Conservation (phyloP, 2,329 filamentous ascomycete genomes). For the Davidsoniella virescens region DNA sequence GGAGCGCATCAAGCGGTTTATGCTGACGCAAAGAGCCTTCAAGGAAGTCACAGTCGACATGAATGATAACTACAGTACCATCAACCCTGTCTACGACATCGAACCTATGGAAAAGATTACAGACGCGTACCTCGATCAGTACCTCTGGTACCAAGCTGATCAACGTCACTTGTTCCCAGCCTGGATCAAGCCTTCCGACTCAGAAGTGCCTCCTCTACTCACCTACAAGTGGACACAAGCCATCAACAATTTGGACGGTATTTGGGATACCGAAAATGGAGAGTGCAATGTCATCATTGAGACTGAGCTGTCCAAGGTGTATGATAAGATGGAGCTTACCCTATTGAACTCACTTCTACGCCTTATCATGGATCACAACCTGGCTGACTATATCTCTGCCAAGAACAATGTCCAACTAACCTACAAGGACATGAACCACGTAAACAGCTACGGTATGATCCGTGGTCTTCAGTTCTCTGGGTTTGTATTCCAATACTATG, state of each 20-base stretch:
- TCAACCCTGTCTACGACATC: conserved; percentile 97
- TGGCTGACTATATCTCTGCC: conserved; percentile 96
- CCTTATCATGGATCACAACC: conserved; percentile 97
- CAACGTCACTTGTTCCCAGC: conserved; percentile 92
- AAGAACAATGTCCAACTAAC: conserved; percentile 99
- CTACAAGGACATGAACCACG: conserved; percentile 99
- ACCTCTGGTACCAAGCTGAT: conserved; percentile 97
- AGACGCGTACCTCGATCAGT: conserved; percentile 95
- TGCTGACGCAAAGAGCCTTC: conserved; percentile 93
- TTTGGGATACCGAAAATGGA: conserved; percentile 86
- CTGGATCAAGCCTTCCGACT: conserved; percentile 98
- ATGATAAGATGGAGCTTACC: conserved; percentile 97
- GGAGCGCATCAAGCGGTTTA: conserved; percentile 91
- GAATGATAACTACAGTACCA: conserved; percentile 99
- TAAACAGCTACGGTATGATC: conserved; percentile 97
- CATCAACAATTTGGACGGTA: conserved; percentile 91
- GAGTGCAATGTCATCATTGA: conserved; percentile 99
- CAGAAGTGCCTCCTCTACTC: conserved; percentile 83
- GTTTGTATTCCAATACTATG: conserved; percentile 98
- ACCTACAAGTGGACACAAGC: conserved; percentile 99
- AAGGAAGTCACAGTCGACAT: conserved; percentile 99
- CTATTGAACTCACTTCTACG: conserved; percentile 83
- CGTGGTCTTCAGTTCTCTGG: conserved; percentile 94
- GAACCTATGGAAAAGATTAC: conserved; percentile 99
- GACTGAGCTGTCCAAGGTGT: conserved; percentile 96